Conservation (phyloP, 2,329 filamentous ascomycete genomes). For the Sporothrix luriei region DNA sequence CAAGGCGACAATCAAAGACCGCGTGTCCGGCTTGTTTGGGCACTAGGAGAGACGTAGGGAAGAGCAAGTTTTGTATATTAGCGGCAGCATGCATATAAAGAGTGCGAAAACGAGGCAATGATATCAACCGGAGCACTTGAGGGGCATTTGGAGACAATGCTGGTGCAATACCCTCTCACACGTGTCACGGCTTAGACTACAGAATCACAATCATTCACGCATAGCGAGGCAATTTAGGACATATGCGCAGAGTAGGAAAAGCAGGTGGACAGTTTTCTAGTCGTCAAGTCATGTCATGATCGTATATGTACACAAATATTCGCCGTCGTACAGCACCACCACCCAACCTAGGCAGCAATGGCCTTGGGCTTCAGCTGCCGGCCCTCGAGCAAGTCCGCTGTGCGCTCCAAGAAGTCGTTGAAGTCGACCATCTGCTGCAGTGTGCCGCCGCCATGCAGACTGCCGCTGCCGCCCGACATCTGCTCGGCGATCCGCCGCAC, state of each 20-base stretch:
- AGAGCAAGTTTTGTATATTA: conserved; percentile 28
- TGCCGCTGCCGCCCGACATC: conserved; percentile 53
- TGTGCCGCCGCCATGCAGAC: conserved; percentile 50
- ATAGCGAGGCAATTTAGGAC: not conserved
- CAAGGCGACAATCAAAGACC: conserved; percentile 51
- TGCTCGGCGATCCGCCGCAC: conserved; percentile 59
- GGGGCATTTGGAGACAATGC: not conserved
- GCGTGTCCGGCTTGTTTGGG: conserved; percentile 43
- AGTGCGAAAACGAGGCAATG: not conserved
- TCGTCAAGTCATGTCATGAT: conserved; percentile 15
- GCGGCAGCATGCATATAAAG: conserved; percentile 26
- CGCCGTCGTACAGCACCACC: not conserved
- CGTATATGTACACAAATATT: not conserved
- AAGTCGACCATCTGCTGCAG: conserved; percentile 62
- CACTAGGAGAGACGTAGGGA: not conserved
- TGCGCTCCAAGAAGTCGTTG: conserved; percentile 65
- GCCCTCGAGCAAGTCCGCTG: conserved; percentile 58
- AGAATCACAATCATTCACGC: not conserved
- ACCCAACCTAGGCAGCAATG: not conserved
- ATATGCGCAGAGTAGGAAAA: not conserved
- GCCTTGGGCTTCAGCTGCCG: conserved; percentile 1
- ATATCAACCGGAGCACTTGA: not conserved
- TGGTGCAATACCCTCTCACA: not conserved
- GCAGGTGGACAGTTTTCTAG: not conserved
- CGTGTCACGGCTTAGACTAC: not conserved